A percentile compares a stretch with the other conserved stretches of the same genome.
Conservation (phyloP, 768 basidiomycete species). For the Cystofilobasidium bisporidii region DNA sequence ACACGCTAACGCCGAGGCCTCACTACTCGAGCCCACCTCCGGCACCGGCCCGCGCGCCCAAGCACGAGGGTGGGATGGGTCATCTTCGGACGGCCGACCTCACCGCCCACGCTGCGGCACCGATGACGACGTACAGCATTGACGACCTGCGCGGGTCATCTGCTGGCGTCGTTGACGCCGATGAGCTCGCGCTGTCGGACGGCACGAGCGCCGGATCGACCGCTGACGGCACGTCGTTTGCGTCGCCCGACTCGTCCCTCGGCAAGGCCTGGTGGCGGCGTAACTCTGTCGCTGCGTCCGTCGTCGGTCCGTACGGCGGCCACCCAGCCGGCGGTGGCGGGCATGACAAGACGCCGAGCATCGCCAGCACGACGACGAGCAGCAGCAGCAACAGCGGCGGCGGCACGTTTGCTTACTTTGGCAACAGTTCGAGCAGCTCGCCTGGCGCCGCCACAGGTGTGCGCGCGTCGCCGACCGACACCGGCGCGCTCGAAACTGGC, state of each 20-base stretch:
- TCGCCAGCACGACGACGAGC: too few species aligned
- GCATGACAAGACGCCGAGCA: too few species aligned
- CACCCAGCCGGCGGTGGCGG: too few species aligned
- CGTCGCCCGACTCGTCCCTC: background rate
- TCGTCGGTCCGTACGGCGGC: background rate
- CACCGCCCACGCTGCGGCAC: too few species aligned
- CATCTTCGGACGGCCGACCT: background rate
- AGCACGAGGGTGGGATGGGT: background rate
- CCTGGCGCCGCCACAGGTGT: background rate
- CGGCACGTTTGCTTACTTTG: background rate
- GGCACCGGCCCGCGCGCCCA: background rate
- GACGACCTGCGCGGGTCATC: background rate
- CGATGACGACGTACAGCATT: too few species aligned
- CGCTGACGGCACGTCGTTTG: too few species aligned
- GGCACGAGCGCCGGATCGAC: background rate
- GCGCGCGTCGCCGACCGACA: too few species aligned
- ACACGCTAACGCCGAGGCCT: constrained; percentile 19
- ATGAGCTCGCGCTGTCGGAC: background rate
- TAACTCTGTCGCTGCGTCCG: background rate
- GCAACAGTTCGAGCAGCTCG: too few species aligned
- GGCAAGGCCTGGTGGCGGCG: background rate
- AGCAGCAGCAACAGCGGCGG: too few species aligned
- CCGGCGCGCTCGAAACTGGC: too few species aligned
- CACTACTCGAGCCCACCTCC: constrained; percentile 14
- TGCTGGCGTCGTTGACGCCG: background rate